Evolutionary conservation across 225 moss, liverwort and hornwort genomes (phyloP), one percentile per base, ranked within the genome.

Genomic region (Bryoerythrophyllum caledonicum): DNA sequence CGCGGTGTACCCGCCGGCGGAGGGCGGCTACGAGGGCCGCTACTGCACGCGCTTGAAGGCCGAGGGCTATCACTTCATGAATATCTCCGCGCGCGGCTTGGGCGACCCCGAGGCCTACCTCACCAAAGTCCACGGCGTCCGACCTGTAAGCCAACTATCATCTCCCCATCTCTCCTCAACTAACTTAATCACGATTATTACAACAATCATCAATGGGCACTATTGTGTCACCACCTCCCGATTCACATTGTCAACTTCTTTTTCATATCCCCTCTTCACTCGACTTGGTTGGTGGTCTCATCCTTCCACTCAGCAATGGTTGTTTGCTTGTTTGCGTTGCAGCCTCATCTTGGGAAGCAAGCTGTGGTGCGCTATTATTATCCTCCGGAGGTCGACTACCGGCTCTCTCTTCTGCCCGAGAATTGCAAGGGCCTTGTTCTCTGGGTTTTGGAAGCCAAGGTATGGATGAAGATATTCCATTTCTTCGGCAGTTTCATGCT

Each of bases 341-440:
- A 97, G 97, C 74, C 99, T 0, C 99, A 99, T 81, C 86, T 99
- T 44, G 99, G 99, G 17, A 99, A 90, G 80, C 91, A 95, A 88
- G 89, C 89, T 0, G 68, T 99, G 28, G 84, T 80, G 11, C 77
- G 89, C 81, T 92, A 84, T 80, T 99, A 95, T 81, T 8, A 67
- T 14, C 99, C 99, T 10, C 93, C 95, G 1, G 89, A 91, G 78
- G 62, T 99, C 1, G 99, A 99, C 81, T 90, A 92, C 46, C 85
- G 95, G 41, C 90, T 99, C 49, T 85, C 99, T 24, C 70, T 85
- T 66, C 68, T 99, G 51, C 95, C 95, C 25, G 61, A 81, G 73
- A 63, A 86, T 51, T 71, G 20, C 38, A 99, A 95, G 75, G 99
- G 95, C 53, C 76, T 99, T 24, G 71, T 99, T 56, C 82, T 95